Conservation (phyloP, 768 basidiomycete genomes). For the Leccinellum rugosiceps region DNA sequence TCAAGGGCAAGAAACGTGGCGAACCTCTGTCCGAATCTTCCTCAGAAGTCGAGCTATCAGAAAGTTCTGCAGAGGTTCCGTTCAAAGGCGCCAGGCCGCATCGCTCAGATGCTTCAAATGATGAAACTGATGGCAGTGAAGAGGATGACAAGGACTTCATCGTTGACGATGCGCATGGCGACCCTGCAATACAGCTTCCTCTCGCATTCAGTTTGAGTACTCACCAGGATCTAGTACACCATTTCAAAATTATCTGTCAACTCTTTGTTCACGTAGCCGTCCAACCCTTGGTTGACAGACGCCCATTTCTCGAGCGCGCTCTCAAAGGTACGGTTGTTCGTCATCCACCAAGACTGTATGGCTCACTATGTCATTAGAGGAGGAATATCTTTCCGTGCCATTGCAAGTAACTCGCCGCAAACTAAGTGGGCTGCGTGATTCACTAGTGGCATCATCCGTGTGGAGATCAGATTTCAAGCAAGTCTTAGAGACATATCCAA, state of each 20-base stretch:
- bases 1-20: constrained; percentile 44
- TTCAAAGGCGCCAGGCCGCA: constrained; percentile 48
- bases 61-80: constrained; percentile 27
- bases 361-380: constrained; percentile 33
- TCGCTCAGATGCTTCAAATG: constrained; percentile 35
- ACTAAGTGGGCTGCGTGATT: constrained; percentile 65
- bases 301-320: constrained; percentile 52
- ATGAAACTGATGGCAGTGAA: constrained; percentile 26
- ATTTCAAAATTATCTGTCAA: constrained; percentile 88
- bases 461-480: constrained; percentile 74
- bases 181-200: constrained; percentile 50
- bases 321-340: constrained; percentile 38
- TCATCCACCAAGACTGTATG: not conserved
- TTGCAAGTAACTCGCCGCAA: constrained; percentile 65
- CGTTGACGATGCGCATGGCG: constrained; percentile 53
- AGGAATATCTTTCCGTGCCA: constrained; percentile 75
- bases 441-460: constrained; percentile 78
- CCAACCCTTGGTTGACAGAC: constrained; percentile 47
- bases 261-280: constrained; percentile 82
- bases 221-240: constrained; percentile 70
- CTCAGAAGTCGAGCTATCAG: constrained; percentile 33
- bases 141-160: constrained; percentile 38
- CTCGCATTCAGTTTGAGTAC: constrained; percentile 77
- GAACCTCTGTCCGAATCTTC: constrained; percentile 29
- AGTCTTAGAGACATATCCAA: constrained; percentile 62